Evolutionary conservation across 371 early-diverging fungal genomes (phyloP).

Genomic region (Cokeromyces recurvatus): DNA sequence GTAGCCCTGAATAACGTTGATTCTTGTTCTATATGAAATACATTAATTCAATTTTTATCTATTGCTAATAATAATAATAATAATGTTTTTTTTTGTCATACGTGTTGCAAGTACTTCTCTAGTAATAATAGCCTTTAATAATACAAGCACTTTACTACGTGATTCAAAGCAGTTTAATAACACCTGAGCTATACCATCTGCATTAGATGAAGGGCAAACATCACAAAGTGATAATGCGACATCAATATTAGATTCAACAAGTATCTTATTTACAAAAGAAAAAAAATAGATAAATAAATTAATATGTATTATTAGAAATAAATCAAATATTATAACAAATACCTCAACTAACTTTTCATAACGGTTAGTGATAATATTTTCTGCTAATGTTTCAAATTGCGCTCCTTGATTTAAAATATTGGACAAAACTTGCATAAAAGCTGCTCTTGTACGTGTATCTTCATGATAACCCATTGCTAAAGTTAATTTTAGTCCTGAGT

Average conservation of each 20-base stretch:
- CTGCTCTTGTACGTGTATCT: constrained; percentile 77
- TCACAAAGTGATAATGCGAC: constrained; percentile 78
- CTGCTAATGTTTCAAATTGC: constrained; percentile 77
- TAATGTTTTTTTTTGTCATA: constrained; percentile 6
- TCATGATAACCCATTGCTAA: constrained; percentile 89
- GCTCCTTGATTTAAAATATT: constrained; percentile 83
- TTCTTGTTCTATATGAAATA: constrained; percentile 51
- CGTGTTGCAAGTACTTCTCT: constrained; percentile 72
- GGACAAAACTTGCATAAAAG: constrained; percentile 88
- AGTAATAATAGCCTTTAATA: constrained; percentile 74
- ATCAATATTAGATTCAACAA: constrained; percentile 61
- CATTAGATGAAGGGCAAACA: constrained; percentile 74
- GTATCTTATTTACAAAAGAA: constrained; percentile 18
- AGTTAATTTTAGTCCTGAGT: constrained; percentile 80
- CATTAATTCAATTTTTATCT: too few relatives aligned
- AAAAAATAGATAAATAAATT: not conserved
- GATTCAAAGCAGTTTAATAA: constrained; percentile 76
- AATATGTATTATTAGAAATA: not conserved
- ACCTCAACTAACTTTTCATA: constrained; percentile 59
- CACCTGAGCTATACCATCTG: constrained; percentile 71
- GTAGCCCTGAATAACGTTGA: constrained; percentile 87
- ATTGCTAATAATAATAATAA: not conserved
- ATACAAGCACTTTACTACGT: constrained; percentile 53
- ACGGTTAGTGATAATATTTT: constrained; percentile 61
- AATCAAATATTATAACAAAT: constrained; percentile 1